Percentiles rank a stretch among this genome's conserved stretches.
phyloP scores from a whole-genome alignment of 2,329 filamentous ascomycete genomes.

The Monilinia aucupariae region DNA sequence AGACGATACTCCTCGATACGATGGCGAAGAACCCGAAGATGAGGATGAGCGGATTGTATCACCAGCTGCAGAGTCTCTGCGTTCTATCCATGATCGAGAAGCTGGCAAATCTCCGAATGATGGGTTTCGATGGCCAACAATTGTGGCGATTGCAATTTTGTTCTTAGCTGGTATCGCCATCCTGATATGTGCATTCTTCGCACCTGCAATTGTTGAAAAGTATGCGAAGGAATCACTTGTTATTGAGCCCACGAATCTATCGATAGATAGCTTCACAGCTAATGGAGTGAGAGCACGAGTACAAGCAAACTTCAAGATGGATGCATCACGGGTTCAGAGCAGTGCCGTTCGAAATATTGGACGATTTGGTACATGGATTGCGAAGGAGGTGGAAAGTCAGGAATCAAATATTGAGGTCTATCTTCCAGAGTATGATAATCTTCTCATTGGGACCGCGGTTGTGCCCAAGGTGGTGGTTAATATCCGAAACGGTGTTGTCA shows the following conservation, averaged over 20 bases:
- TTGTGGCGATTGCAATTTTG: conserved; percentile 65
- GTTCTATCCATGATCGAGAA: conserved; percentile 33
- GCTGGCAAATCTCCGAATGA: conserved; percentile 35
- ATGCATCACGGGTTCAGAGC: conserved; percentile 69
- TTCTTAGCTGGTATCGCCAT: conserved; percentile 60
- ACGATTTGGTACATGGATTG: conserved; percentile 72
- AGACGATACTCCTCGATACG: conserved; percentile 31
- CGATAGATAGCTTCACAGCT: conserved; percentile 77
- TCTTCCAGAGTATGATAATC: conserved; percentile 74
- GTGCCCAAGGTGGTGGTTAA: conserved; percentile 71
- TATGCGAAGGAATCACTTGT: conserved; percentile 81
- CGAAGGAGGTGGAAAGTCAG: conserved; percentile 67
- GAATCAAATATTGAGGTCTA: conserved; percentile 69
- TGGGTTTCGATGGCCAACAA: conserved; percentile 65
- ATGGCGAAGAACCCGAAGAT: conserved; percentile 28
- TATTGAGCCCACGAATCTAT: conserved; percentile 76
- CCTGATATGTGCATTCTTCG: conserved; percentile 73
- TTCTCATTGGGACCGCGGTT: conserved; percentile 69
- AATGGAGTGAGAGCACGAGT: conserved; percentile 74
- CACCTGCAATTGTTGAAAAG: conserved; percentile 72
- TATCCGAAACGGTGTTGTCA: conserved; percentile 72
- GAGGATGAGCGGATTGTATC: conserved; percentile 26
- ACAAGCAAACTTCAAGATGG: conserved; percentile 75
- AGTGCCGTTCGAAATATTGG: conserved; percentile 70
- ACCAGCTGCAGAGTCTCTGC: conserved; percentile 35